Conservation (phyloP, 768 basidiomycete genomes). For the Tylopilus intermedius region DNA sequence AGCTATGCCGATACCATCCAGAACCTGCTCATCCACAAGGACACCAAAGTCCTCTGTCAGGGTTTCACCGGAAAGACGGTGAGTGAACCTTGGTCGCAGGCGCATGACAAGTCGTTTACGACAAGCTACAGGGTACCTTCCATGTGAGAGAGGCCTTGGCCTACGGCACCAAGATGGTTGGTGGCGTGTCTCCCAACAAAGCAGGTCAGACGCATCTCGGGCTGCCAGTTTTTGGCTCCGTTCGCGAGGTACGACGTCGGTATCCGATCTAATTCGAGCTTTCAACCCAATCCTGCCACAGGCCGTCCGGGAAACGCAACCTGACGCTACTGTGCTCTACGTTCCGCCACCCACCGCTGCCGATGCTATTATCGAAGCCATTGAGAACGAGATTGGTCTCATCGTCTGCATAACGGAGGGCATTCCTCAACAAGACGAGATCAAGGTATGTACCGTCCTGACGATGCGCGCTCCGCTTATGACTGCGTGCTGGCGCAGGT, state of each 20-base stretch:
- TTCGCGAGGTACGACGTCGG: constrained; percentile 65
- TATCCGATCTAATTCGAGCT: background rate
- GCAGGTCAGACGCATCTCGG: constrained; percentile 94
- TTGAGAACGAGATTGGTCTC: constrained; percentile 94
- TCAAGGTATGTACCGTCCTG: constrained; percentile 51
- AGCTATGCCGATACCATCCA: constrained; percentile 86
- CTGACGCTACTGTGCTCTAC: constrained; percentile 94
- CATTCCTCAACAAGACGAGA: constrained; percentile 96
- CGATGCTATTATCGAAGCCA: constrained; percentile 97
- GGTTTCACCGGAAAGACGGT: constrained; percentile 96
- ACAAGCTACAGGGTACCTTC: constrained; percentile 75
- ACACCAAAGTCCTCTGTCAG: constrained; percentile 92
- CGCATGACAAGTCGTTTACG: constrained; percentile 2
- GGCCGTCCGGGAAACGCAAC: constrained; percentile 82
- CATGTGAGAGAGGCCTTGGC: constrained; percentile 90
- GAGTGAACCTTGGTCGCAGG: constrained; percentile 18
- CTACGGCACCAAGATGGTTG: constrained; percentile 96
- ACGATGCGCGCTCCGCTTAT: background rate
- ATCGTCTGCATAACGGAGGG: constrained; percentile 99
- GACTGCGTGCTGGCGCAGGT: constrained; percentile 45
- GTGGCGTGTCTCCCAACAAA: constrained; percentile 95
- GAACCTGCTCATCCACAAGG: constrained; percentile 89
- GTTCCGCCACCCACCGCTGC: constrained; percentile 96
- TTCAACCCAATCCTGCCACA: constrained; percentile 28
- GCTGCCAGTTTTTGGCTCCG: constrained; percentile 88